phyloP scores from a whole-genome alignment of 1,284 basidiomycete genomes.

The Trametes polyzona region DNA sequence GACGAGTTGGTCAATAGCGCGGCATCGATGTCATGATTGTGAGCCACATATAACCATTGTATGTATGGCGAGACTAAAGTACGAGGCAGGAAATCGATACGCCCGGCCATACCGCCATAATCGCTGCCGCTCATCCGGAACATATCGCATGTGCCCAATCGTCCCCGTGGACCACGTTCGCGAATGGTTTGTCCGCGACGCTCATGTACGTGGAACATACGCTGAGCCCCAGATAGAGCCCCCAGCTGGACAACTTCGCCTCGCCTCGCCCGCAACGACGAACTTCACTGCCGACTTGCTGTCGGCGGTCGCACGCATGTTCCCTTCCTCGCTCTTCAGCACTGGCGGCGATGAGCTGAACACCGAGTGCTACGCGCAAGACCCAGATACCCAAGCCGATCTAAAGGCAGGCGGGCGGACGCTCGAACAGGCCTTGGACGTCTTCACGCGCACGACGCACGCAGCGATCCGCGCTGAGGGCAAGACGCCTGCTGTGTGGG shows the following conservation, averaged over 20 bases:
- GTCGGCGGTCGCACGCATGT: constrained; percentile 43
- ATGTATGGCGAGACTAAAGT: not conserved
- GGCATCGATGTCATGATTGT: constrained; percentile 78
- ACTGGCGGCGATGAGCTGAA: constrained; percentile 88
- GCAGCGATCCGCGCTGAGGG: constrained; percentile 43
- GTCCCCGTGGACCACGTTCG: constrained; percentile 65
- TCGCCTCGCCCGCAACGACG: constrained; percentile 52
- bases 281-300: constrained; percentile 53
- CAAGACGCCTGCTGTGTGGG: constrained; percentile 73
- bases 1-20: constrained; percentile 43
- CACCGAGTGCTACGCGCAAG: constrained; percentile 64
- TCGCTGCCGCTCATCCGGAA: constrained; percentile 68
- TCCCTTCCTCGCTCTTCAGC: constrained; percentile 66
- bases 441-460: constrained; percentile 63
- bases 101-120: constrained; percentile 78
- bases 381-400: constrained; percentile 57
- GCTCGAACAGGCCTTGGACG: constrained; percentile 63
- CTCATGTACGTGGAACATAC: not conserved
- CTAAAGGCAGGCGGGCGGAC: constrained; percentile 53
- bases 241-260: constrained; percentile 78
- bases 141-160: constrained; percentile 71
- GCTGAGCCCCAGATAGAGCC: constrained; percentile 51
- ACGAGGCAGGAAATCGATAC: constrained; percentile 58
- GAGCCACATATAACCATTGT: too few relatives aligned
- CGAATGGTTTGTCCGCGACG: constrained; percentile 47